These are phyloP conservation scores for Berberis thunbergii DNA, from an alignment of 164 flowering plant species.

Conservation along the genomic window DNA sequence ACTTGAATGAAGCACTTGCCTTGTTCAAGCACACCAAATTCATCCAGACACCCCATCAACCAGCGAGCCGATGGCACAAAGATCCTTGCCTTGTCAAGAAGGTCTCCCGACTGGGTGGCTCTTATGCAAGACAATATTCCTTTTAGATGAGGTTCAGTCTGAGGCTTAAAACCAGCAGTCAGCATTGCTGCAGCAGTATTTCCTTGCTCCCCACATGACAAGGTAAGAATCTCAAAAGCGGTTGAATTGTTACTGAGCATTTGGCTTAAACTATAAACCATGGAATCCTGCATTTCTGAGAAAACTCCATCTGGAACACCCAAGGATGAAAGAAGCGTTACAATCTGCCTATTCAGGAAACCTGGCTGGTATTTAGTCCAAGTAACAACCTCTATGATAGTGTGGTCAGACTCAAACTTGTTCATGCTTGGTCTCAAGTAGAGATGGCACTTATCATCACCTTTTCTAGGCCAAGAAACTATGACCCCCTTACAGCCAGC, in stretches of 20 bases:
- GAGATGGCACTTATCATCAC: conserved; percentile 36
- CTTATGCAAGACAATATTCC: conserved; percentile 76
- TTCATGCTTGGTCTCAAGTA: conserved; percentile 75
- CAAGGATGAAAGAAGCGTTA: conserved; percentile 74
- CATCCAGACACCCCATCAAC: conserved; percentile 94
- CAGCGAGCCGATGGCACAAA: conserved; percentile 82
- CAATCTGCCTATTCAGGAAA: conserved; percentile 76
- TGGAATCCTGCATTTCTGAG: conserved; percentile 62
- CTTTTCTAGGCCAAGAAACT: conserved; percentile 72
- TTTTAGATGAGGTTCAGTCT: conserved; percentile 67
- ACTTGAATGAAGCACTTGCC: conserved; percentile 94
- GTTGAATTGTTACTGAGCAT: conserved; percentile 59
- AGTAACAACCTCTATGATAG: conserved; percentile 65
- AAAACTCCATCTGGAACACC: conserved; percentile 59
- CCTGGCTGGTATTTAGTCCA: conserved; percentile 98
- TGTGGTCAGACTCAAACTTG: conserved; percentile 68
- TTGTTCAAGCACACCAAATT: conserved; percentile 69
- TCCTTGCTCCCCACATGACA: conserved; percentile 69
- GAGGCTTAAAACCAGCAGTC: conserved; percentile 82
- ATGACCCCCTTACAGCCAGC: conserved; percentile 95
- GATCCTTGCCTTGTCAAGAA: conserved; percentile 67
- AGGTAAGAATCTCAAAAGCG: conserved; percentile 72
- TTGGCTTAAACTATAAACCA: conserved; percentile 52
- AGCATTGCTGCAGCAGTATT: conserved; percentile 84
- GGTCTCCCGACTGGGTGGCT: conserved; percentile 78